Base-by-base conservation (phyloP, 108 stramenopile species). In the Schizochytrium sp. region DNA sequence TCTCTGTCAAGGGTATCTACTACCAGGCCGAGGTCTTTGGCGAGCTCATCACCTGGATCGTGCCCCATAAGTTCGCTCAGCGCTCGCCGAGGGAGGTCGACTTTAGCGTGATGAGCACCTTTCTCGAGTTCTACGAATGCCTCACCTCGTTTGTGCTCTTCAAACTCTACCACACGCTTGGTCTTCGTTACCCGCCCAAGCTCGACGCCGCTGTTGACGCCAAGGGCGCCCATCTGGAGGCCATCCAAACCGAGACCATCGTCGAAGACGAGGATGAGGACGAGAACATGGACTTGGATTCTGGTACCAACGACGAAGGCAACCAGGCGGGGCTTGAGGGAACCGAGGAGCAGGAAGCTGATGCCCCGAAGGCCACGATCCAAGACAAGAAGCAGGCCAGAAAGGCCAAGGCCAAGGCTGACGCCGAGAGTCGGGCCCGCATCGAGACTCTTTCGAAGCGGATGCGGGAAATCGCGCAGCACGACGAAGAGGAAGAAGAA, bases 41-140 rank as follows among this genome's bases (percentile, higher is more conserved):
- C 21, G 88, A 89, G 58, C 60, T 88, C 45, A 88, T 93, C 55
- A 94, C 92, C 29, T 99, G 99, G 99, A 91, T 98, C 43, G 93
- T 96, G 57, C 99, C 99, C 21, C 98, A 99, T 91, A 93, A 94
- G 87, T 99, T 98, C 91, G 97, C 98, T 5, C 98, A 97, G 89
- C 91, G 95, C 89, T 90, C 97, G 90, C 98, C 97, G 29, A 91
- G 93, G 28, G 98, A 98, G 89, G 98, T 99, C 51, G 99, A 99
- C 91, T 97, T 97, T 91, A 94, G 96, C 44, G 97, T 99, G 88
- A 99, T 99, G 98, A 87, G 95, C 41, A 99, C 99, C 14, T 99
- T 99, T 91, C 95, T 99, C 59, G 99, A 99, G 93, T 98, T 99
- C 91, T 98, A 99, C 90, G 97, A 98, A 89, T 95, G 95, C 12